Conservation (phyloP, 257 asterid species). For the Ehretia macrophylla region DNA sequence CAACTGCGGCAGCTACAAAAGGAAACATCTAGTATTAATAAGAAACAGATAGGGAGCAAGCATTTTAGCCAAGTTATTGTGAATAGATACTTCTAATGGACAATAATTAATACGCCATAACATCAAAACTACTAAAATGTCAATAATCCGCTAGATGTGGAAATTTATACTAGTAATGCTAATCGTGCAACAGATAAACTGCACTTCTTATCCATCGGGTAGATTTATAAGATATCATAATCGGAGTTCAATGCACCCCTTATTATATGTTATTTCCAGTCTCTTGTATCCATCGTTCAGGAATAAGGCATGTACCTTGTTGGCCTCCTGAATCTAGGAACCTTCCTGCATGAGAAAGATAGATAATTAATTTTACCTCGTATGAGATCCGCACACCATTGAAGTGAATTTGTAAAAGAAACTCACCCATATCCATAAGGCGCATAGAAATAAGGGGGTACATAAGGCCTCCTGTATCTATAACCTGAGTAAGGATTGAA, state of each 20-base stretch:
- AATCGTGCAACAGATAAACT: too few species aligned
- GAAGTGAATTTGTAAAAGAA: not conserved
- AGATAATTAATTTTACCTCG: not conserved
- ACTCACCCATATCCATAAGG: slow-evolving; percentile 85
- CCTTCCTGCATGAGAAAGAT: slow-evolving; percentile 54
- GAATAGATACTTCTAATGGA: too few species aligned
- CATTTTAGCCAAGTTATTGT: too few species aligned
- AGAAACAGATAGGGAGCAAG: too few species aligned
- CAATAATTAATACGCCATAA: not conserved
- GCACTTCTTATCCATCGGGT: not conserved
- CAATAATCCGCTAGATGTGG: not conserved
- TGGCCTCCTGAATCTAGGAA: slow-evolving; percentile 84
- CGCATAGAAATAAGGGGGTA: slow-evolving; percentile 64
- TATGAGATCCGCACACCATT: not conserved
- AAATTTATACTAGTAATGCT: not conserved
- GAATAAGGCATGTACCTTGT: slow-evolving; percentile 82
- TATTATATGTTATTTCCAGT: not conserved
- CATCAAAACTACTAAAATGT: not conserved
- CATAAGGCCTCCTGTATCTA: slow-evolving; percentile 77
- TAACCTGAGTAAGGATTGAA: slow-evolving; percentile 57
- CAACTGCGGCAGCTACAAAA: too few species aligned
- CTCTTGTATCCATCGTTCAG: slow-evolving; percentile 13
- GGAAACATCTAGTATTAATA: too few species aligned
- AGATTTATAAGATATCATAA: not conserved
- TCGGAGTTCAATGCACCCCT: not conserved